Evolutionary conservation across 2,329 filamentous ascomycete genomes (phyloP), one percentile per base, ranked within the genome.

Genomic region (Colletotrichum eremochloae): DNA sequence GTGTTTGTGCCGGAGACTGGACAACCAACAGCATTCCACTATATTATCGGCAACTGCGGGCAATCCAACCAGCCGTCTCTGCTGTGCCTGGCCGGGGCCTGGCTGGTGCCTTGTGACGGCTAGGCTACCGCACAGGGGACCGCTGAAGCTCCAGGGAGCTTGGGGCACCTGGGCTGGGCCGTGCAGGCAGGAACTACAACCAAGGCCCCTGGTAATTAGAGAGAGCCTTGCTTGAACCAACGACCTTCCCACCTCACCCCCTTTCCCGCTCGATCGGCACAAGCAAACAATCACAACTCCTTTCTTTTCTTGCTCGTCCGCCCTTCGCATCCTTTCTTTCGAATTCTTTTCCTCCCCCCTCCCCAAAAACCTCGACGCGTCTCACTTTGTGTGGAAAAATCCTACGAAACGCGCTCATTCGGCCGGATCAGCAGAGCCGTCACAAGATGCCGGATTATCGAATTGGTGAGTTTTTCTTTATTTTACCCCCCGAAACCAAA

Each of bases 361-460:
- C 63, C 71, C 64, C 24, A 24, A 24, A 29, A 36, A 53, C 67
- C 24, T 50, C 73, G 33, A 40, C 44, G 12, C 31, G 36, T 52
- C 46, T 53, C 33, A 9, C 46, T 20, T 38, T 33, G 29, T n/a
- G 38, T 33, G 12, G 24, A 53, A 53, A 6, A 40, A 20, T 33
- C 61, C 33, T 66, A 8, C 46, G 50, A 38, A 24, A 24, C 24
- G 1, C 36, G 52, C 42, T 12, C 66, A 44, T 55, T 12, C 42
- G 40, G 20, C 36, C 33, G 8, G 15, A 48, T 44, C 53, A 9
- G 14, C 8, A 9, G 8, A 48, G 36, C 14, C 14, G 61, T 68
- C 75, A 80, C 75, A 80, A 77, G 15, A 87, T 87, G 85, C 80
- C 83, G 74, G 78, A 82, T 67, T 87, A 86, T 75, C 83, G 86